A percentile compares a stretch with the other conserved stretches of the same genome.
Conservation (phyloP, 2,329 filamentous ascomycete species). For the Aspergillus nomiae region DNA sequence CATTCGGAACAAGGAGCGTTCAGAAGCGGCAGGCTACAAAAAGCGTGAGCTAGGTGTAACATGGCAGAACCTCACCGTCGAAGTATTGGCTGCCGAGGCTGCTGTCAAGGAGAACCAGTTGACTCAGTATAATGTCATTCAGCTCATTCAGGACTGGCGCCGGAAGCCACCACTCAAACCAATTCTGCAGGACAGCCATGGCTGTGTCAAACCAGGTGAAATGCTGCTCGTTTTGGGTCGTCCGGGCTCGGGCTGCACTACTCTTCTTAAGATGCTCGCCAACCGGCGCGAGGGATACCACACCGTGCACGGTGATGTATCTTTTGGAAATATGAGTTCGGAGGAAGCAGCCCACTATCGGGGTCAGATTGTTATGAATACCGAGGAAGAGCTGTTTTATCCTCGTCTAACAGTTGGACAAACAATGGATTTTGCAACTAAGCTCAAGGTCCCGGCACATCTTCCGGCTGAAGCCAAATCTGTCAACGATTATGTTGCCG, state of each 20-base stretch:
- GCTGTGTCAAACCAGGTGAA: conserved; percentile 71
- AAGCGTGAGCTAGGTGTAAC: conserved; percentile 60
- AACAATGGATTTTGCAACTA: conserved; percentile 60
- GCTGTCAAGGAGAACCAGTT: conserved; percentile 65
- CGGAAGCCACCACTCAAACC: conserved; percentile 61
- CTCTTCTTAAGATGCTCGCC: conserved; percentile 67
- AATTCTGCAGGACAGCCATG: conserved; percentile 64
- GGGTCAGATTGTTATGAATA: conserved; percentile 60
- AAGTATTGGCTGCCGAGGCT: conserved; percentile 61
- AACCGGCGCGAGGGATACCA: conserved; percentile 64
- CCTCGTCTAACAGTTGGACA: conserved; percentile 53
- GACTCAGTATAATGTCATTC: conserved; percentile 58
- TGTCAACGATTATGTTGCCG: conserved; percentile 54
- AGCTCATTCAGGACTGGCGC: conserved; percentile 53
- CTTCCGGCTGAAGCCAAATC: conserved; percentile 67
- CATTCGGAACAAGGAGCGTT: conserved; percentile 43
- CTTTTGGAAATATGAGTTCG: conserved; percentile 51
- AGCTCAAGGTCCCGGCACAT: conserved; percentile 68
- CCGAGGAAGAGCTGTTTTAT: conserved; percentile 55
- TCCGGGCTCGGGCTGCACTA: conserved; percentile 70
- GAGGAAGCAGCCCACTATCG: conserved; percentile 50
- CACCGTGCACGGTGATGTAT: conserved; percentile 59
- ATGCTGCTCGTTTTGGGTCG: conserved; percentile 70
- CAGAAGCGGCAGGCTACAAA: conserved; percentile 49
- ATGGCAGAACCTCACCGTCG: conserved; percentile 56